Evolutionary conservation across 2,329 filamentous ascomycete species (phyloP).

Genomic region (Curvularia sp.): DNA sequence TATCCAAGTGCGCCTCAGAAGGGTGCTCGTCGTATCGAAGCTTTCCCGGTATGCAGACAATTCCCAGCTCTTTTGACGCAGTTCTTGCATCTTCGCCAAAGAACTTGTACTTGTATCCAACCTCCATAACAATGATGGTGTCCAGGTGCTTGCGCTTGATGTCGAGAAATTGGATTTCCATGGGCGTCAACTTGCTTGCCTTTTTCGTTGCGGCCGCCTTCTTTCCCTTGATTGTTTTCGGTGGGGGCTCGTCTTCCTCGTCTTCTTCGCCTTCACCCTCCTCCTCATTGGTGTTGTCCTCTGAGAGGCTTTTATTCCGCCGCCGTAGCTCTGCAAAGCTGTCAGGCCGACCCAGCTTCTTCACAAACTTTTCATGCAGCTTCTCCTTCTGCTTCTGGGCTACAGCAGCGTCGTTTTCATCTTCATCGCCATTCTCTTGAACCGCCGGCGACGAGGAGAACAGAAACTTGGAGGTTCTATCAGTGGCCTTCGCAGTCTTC

Average conservation of each 20-base stretch:
- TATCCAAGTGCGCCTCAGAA: conserved; percentile 89
- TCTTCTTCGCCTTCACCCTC: conserved; percentile 65
- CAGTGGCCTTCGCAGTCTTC: conserved; percentile 50
- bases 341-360: conserved; percentile 86
- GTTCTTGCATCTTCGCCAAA: conserved; percentile 93
- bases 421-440: conserved; percentile 40
- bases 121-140: conserved; percentile 88
- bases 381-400: conserved; percentile 68
- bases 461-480: conserved; percentile 64
- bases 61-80: conserved; percentile 88
- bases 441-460: conserved; percentile 61
- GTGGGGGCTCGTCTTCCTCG: conserved; percentile 62
- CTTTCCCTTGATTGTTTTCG: conserved; percentile 57
- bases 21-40: conserved; percentile 84
- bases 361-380: conserved; percentile 84
- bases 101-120: conserved; percentile 97
- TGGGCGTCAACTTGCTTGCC: conserved; percentile 83
- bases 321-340: conserved; percentile 74
- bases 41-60: conserved; percentile 96
- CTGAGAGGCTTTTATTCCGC: conserved; percentile 61
- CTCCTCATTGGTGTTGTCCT: conserved; percentile 61
- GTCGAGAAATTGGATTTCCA: conserved; percentile 91
- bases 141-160: conserved; percentile 93
- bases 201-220: conserved; percentile 69
- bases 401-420: conserved; percentile 58